phyloP scores from a whole-genome alignment of 495 filamentous ascomycete species.

The Hypomontagnella submonticulosa region DNA sequence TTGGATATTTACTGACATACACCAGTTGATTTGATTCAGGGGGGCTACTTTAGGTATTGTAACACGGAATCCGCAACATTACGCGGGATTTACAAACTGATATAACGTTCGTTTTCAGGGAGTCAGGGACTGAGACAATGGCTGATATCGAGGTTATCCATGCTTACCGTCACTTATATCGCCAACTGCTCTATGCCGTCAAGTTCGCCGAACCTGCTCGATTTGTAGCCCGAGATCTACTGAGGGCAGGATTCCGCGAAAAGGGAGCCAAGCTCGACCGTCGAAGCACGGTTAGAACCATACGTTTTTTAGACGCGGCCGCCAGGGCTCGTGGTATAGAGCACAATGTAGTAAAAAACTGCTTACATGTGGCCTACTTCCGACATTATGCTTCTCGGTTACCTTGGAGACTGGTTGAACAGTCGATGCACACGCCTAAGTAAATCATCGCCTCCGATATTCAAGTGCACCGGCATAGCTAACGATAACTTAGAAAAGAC shows the following conservation, averaged over 20 bases:
- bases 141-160: slow-evolving; percentile 63
- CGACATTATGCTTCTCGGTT: slow-evolving; percentile 1
- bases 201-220: slow-evolving; percentile 83
- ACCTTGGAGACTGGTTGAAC: slow-evolving; percentile 19
- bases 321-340: slow-evolving; percentile 74
- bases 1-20: no score
- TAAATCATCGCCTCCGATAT: slow-evolving; percentile 3
- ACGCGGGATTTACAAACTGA: no score
- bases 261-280: slow-evolving; percentile 65
- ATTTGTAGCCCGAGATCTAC: slow-evolving; percentile 68
- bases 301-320: slow-evolving; percentile 80
- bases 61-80: no score
- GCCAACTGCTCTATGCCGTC: slow-evolving; percentile 77
- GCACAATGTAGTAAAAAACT: slow-evolving; percentile 81
- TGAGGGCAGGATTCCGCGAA: slow-evolving; percentile 79
- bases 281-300: slow-evolving; percentile 73
- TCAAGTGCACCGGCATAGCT: slow-evolving; percentile 3
- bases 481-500: slow-evolving; percentile 18
- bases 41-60: no score
- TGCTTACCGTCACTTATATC: slow-evolving; percentile 84
- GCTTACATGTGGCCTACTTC: slow-evolving; percentile 60
- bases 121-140: slow-evolving; percentile 33
- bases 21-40: no score
- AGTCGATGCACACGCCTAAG: slow-evolving; percentile 1
- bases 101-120: no score